Conservation (phyloP, 2,329 filamentous ascomycete genomes). For the Colletotrichum eleusines region DNA sequence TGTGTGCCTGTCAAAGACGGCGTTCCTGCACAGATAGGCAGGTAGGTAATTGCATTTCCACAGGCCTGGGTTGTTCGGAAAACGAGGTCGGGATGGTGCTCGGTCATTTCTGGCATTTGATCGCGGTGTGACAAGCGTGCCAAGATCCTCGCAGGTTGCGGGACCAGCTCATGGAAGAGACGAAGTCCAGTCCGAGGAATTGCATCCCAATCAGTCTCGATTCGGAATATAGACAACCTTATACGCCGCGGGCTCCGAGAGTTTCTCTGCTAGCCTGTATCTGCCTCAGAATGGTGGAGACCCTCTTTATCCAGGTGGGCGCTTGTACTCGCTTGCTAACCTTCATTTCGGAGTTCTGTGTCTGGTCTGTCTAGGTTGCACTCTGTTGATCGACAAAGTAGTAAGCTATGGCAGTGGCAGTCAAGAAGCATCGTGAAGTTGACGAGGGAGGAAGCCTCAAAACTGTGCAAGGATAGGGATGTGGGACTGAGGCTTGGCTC, state of each 20-base stretch:
- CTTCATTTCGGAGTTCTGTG: slow-evolving; percentile 1
- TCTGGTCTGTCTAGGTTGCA: neutral
- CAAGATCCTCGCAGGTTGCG: neutral
- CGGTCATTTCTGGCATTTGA: slow-evolving; percentile 17
- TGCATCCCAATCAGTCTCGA: slow-evolving; percentile 26
- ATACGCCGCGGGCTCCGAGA: slow-evolving; percentile 27
- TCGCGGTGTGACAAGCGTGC: slow-evolving; percentile 27
- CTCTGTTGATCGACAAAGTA: neutral
- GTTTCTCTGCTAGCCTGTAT: neutral
- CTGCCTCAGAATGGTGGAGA: slow-evolving; percentile 8
- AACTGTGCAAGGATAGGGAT: slow-evolving; percentile 23
- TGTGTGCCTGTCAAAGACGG: slow-evolving; percentile 1
- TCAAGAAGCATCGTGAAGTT: neutral
- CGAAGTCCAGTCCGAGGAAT: slow-evolving; percentile 3
- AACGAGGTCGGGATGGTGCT: slow-evolving; percentile 7
- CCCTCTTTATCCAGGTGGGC: neutral
- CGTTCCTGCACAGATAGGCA: slow-evolving; percentile 24
- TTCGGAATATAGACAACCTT: slow-evolving; percentile 29
- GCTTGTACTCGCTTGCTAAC: neutral
- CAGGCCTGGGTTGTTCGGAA: slow-evolving; percentile 10
- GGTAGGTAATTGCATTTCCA: slow-evolving; percentile 1
- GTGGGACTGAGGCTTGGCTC: slow-evolving; percentile 20
- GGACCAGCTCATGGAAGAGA: neutral
- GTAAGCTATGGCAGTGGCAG: neutral
- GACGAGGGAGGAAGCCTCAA: slow-evolving; percentile 4